phyloP scores from a whole-genome alignment of 2,329 filamentous ascomycete species.

The Lachnellula hyalina region DNA sequence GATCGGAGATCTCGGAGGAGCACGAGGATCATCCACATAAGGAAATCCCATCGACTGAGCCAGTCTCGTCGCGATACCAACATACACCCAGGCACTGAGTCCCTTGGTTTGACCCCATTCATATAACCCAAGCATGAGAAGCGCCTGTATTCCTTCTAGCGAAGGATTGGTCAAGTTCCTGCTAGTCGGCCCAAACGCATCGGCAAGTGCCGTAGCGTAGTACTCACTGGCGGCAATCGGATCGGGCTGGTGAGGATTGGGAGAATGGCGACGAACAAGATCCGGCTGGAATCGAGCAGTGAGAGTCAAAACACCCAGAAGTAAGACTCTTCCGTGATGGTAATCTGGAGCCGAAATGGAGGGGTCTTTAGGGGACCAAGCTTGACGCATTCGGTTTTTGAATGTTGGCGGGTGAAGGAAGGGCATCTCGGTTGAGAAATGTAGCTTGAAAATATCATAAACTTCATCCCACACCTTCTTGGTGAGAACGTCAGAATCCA shows the following conservation, averaged over 20 bases:
- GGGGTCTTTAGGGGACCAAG: conserved; percentile 32
- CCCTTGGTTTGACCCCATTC: conserved; percentile 65
- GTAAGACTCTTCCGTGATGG: conserved; percentile 49
- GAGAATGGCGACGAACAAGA: conserved; percentile 46
- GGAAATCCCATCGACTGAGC: conserved; percentile 57
- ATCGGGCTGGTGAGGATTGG: conserved; percentile 31
- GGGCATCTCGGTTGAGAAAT: conserved; percentile 67
- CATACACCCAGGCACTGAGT: conserved; percentile 58
- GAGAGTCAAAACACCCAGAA: conserved; percentile 62
- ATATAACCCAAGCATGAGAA: conserved; percentile 66
- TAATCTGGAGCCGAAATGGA: conserved; percentile 19
- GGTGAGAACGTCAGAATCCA: conserved; percentile 58
- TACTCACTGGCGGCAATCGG: conserved; percentile 56
- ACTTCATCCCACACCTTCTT: conserved; percentile 62
- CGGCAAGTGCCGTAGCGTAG: conserved; percentile 55
- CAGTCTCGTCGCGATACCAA: conserved; percentile 54
- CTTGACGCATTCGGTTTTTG: conserved; percentile 44
- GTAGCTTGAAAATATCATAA: conserved; percentile 64
- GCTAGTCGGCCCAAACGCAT: conserved; percentile 43
- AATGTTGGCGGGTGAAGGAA: conserved; percentile 66
- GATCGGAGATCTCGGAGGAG: conserved; percentile 5
- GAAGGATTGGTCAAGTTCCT: conserved; percentile 47
- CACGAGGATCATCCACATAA: conserved; percentile 43
- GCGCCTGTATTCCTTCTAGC: conserved; percentile 60
- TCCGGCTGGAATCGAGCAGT: conserved; percentile 63